These are phyloP conservation scores for Debaryomyces psychrophilus DNA, from an alignment of 1,139 yeast genomes.

Conservation along the genomic window DNA sequence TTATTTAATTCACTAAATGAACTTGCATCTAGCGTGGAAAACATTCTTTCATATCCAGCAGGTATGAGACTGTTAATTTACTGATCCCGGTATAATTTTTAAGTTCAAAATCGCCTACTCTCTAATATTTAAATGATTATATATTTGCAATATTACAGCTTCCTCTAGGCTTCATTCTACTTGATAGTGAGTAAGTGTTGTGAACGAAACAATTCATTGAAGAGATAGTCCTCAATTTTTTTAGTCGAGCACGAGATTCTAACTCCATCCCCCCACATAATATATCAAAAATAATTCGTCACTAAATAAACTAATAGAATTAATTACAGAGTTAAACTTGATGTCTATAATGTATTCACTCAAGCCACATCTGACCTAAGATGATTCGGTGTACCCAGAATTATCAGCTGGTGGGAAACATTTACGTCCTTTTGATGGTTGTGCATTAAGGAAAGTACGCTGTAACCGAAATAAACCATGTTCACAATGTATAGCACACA, in stretches of 20 bases:
- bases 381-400: background rate
- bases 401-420: constrained; percentile 11
- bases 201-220: background rate
- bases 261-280: background rate
- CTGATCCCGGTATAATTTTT: background rate
- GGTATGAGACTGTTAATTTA: background rate
- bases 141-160: background rate
- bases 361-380: background rate
- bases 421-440: constrained; percentile 43
- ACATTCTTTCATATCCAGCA: constrained; percentile 5
- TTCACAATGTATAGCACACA: constrained; percentile 36
- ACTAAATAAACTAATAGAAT: background rate
- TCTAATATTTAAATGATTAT: background rate
- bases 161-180: background rate
- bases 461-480: constrained; percentile 42
- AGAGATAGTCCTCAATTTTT: background rate
- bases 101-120: background rate
- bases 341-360: background rate
- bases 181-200: background rate
- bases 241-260: background rate
- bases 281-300: background rate
- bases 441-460: constrained; percentile 42
- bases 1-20: constrained; percentile 10
- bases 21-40: constrained; percentile 12
- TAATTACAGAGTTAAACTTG: background rate